Evolutionary conservation across 768 basidiomycete species (phyloP).

Genomic region (Leccinum pellstonianum): DNA sequence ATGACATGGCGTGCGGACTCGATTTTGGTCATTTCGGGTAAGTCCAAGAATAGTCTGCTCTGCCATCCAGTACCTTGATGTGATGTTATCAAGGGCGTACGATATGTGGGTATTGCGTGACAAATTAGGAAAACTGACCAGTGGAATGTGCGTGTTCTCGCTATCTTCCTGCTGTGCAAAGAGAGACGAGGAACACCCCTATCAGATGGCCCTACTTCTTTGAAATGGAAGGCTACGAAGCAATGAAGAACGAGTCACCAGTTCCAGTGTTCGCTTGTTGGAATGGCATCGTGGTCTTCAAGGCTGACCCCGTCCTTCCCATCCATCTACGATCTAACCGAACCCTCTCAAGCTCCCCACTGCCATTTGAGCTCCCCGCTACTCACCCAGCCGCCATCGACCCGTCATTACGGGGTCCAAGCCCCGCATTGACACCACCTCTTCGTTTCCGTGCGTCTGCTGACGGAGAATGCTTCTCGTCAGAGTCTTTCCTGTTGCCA

Average conservation of each 20-base stretch:
- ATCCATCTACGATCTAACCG: slow-evolving; percentile 36
- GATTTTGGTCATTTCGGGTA: slow-evolving; percentile 38
- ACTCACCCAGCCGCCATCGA: slow-evolving; percentile 17
- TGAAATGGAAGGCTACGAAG: slow-evolving; percentile 35
- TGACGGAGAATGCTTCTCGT: slow-evolving; percentile 23
- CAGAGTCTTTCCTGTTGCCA: slow-evolving; percentile 42
- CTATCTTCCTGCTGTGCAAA: not conserved
- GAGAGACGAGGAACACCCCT: not conserved
- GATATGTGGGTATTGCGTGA: slow-evolving; percentile 27
- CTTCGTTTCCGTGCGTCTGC: slow-evolving; percentile 17
- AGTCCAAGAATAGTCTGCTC: slow-evolving; percentile 14
- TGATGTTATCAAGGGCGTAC: slow-evolving; percentile 15
- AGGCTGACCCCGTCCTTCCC: slow-evolving; percentile 42
- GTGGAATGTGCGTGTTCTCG: slow-evolving; percentile 10
- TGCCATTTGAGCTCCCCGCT: slow-evolving; percentile 16
- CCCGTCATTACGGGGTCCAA: slow-evolving; percentile 12
- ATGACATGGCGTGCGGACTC: slow-evolving; percentile 44
- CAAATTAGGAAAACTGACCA: slow-evolving; percentile 14
- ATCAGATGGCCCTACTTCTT: slow-evolving; percentile 42
- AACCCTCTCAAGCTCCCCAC: slow-evolving; percentile 36
- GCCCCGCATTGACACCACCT: slow-evolving; percentile 21
- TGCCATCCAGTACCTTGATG: not conserved
- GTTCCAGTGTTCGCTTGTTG: slow-evolving; percentile 46
- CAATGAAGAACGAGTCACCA: slow-evolving; percentile 38
- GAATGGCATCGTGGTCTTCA: slow-evolving; percentile 45